phyloP scores from a whole-genome alignment of 345 rosid species.

The Moricandia moricandioides region DNA sequence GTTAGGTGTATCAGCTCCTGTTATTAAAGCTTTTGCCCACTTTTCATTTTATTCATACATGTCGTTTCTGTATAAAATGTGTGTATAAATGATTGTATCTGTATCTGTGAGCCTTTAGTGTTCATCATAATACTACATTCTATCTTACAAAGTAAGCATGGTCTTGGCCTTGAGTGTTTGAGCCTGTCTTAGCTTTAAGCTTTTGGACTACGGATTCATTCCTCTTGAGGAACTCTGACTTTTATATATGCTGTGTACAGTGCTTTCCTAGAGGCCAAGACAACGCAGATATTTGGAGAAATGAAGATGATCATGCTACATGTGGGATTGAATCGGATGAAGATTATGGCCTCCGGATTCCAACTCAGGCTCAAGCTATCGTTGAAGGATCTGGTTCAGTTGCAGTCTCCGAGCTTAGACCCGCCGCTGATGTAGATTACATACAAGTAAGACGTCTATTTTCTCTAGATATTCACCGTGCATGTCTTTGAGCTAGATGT shows the following conservation, averaged over 20 bases:
- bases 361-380: slow-evolving; percentile 70
- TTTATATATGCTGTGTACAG: slow-evolving; percentile 39
- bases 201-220: too few species aligned
- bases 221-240: too few species aligned
- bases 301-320: slow-evolving; percentile 44
- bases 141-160: too few species aligned
- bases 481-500: neutral
- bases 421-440: slow-evolving; percentile 81
- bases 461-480: neutral
- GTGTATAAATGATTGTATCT: too few species aligned
- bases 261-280: slow-evolving; percentile 66
- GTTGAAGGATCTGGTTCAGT: slow-evolving; percentile 80
- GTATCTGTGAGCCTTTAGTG: too few species aligned
- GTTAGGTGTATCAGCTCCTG: too few species aligned
- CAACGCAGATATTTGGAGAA: slow-evolving; percentile 39
- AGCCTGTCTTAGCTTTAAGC: too few species aligned
- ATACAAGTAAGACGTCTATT: slow-evolving; percentile 55
- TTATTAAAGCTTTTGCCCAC: too few species aligned
- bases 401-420: slow-evolving; percentile 64
- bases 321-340: slow-evolving; percentile 62
- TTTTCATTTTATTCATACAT: too few species aligned
- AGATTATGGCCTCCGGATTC: slow-evolving; percentile 49
- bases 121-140: too few species aligned
- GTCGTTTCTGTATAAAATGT: too few species aligned
- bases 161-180: too few species aligned